Evolutionary conservation across 2,329 filamentous ascomycete species (phyloP).

Genomic region (Cercospora nicotianae): DNA sequence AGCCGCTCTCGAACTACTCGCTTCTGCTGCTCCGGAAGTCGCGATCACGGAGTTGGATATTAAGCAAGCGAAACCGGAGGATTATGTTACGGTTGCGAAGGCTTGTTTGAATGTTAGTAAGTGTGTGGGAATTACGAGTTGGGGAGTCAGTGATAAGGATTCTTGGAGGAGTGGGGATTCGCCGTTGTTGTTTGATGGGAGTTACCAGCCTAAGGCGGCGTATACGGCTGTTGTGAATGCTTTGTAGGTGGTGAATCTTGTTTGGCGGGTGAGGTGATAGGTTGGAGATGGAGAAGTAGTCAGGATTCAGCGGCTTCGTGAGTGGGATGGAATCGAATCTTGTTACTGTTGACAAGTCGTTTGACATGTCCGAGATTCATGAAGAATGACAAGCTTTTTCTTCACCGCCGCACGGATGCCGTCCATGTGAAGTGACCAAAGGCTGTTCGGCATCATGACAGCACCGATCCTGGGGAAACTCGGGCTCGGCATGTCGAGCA

Average conservation of each 20-base stretch:
- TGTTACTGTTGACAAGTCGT: too few relatives aligned
- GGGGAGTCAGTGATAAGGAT: slow-evolving; percentile 51
- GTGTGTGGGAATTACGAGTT: slow-evolving; percentile 62
- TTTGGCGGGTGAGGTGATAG: too few relatives aligned
- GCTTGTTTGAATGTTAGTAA: slow-evolving; percentile 60
- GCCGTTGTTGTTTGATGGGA: slow-evolving; percentile 47
- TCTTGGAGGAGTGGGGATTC: slow-evolving; percentile 43
- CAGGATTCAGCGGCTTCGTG: too few relatives aligned
- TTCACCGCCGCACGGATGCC: too few relatives aligned
- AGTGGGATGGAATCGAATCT: too few relatives aligned
- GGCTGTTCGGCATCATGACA: too few relatives aligned
- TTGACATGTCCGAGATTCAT: too few relatives aligned
- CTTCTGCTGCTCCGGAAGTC: slow-evolving; percentile 54
- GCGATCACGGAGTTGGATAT: slow-evolving; percentile 71
- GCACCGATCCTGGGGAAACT: too few relatives aligned
- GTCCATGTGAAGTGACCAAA: too few relatives aligned
- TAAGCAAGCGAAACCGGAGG: slow-evolving; percentile 53
- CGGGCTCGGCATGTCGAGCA: too few relatives aligned
- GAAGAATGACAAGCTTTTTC: too few relatives aligned
- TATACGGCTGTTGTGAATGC: slow-evolving; percentile 36
- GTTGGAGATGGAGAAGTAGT: too few relatives aligned
- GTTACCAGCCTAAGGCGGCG: slow-evolving; percentile 46
- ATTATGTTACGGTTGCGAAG: slow-evolving; percentile 57
- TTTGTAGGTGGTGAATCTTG: background rate
- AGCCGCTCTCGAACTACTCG: slow-evolving; percentile 52